A percentile compares a stretch with the other conserved stretches of the same genome.
Conservation (phyloP, 345 rosid species). For the Aegle marmelos region DNA sequence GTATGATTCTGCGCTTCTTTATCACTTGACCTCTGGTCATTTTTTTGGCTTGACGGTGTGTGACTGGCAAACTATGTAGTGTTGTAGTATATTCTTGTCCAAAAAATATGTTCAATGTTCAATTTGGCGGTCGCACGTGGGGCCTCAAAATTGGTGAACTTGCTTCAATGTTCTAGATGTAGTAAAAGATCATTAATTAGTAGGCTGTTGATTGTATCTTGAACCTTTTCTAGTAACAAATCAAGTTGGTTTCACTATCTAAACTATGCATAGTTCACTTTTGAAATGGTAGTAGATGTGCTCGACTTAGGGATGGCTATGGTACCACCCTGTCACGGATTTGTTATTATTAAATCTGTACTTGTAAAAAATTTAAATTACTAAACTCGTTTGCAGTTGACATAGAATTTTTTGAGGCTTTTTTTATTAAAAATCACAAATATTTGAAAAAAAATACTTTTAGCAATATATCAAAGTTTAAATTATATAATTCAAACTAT, state of each 20-base stretch:
- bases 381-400: too few species aligned
- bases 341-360: too few species aligned
- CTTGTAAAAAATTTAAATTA: too few species aligned
- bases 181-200: neutral
- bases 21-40: conserved; percentile 18
- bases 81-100: conserved; percentile 25
- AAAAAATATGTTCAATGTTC: conserved; percentile 7
- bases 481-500: too few species aligned
- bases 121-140: neutral
- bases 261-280: neutral
- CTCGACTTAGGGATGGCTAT: too few species aligned
- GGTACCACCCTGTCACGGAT: accelerated
- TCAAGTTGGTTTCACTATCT: neutral
- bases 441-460: too few species aligned
- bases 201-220: neutral
- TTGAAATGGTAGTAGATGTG: neutral
- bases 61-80: conserved; percentile 21
- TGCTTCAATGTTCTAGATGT: neutral
- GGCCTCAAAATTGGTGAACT: neutral
- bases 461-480: too few species aligned
- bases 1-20: conserved; percentile 18
- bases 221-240: neutral
- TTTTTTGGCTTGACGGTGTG: conserved; percentile 27
- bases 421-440: too few species aligned
- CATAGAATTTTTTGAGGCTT: too few species aligned